phyloP scores from a whole-genome alignment of 164 flowering plant genomes.

The Brasenia schreberi region DNA sequence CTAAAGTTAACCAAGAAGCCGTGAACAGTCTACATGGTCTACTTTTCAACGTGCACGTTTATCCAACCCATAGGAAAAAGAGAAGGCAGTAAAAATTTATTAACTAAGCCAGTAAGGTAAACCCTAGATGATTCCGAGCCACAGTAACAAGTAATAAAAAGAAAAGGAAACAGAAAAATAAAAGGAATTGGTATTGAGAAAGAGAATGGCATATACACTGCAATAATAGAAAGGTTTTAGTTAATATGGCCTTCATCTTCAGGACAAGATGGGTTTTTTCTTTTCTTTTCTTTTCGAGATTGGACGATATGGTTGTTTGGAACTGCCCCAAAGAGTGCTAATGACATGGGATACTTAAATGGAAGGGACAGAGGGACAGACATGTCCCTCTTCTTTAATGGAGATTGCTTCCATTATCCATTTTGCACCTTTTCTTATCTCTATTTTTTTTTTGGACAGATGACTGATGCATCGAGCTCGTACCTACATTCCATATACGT shows the following conservation, averaged over 20 bases:
- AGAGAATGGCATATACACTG: background rate
- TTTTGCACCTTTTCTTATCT: background rate
- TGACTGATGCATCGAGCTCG: background rate
- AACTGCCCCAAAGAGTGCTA: background rate
- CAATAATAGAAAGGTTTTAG: background rate
- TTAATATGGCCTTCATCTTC: background rate
- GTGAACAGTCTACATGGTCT: too few relatives aligned
- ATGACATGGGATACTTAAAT: background rate
- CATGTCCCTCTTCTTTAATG: conserved; percentile 10
- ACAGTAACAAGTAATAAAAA: background rate
- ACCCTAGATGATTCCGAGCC: background rate
- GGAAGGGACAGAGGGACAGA: conserved; percentile 8
- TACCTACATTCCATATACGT: background rate
- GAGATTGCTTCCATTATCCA: conserved; percentile 9
- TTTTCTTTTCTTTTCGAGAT: too few relatives aligned
- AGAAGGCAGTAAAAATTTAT: too few relatives aligned
- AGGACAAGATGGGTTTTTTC: background rate
- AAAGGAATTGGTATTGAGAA: background rate
- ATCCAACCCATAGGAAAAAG: too few relatives aligned
- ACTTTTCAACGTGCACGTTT: too few relatives aligned
- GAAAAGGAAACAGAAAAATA: background rate
- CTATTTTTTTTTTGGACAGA: background rate
- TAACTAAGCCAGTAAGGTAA: background rate
- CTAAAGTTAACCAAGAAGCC: too few relatives aligned
- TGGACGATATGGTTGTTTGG: background rate